Conservation (phyloP, 495 filamentous ascomycete genomes). For the Podospora bellae-mahoneyi region DNA sequence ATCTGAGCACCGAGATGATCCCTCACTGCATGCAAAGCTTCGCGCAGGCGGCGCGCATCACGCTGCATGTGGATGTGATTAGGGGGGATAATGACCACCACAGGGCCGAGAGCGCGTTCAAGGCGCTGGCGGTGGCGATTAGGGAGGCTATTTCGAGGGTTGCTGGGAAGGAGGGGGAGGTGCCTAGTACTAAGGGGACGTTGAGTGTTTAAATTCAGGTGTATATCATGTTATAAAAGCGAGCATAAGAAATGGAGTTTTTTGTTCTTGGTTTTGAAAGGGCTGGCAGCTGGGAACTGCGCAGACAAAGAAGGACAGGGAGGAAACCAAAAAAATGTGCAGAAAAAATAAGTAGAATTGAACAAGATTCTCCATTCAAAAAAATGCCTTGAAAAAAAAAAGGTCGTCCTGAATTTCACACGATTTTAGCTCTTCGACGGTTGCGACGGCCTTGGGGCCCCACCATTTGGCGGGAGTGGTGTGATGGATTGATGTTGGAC, state of each 20-base stretch:
- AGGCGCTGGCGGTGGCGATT: slow-evolving; percentile 86
- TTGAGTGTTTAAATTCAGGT: slow-evolving; percentile 42
- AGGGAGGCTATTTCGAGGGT: slow-evolving; percentile 69
- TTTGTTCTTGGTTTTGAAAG: background rate
- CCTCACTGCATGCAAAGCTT: slow-evolving; percentile 93
- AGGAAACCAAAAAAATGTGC: background rate
- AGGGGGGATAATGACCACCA: slow-evolving; percentile 94
- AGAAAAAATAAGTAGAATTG: too few relatives aligned
- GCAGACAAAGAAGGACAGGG: slow-evolving; percentile 4
- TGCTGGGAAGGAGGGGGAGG: slow-evolving; percentile 78
- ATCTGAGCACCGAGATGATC: slow-evolving; percentile 92
- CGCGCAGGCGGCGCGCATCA: slow-evolving; percentile 84
- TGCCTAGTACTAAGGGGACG: slow-evolving; percentile 92
- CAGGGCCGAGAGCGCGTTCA: slow-evolving; percentile 93
- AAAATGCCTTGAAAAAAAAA: background rate
- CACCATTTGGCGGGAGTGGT: background rate
- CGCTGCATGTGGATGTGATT: slow-evolving; percentile 86
- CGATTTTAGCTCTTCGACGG: background rate
- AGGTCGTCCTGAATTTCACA: background rate
- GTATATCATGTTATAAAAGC: slow-evolving; percentile 3
- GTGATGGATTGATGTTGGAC: slow-evolving; percentile 9
- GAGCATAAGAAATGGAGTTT: background rate
- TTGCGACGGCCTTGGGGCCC: background rate
- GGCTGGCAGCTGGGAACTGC: background rate
- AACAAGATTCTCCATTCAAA: background rate